Conservation (phyloP, 805 yeast species). For the Kodamaea neixiangensis region DNA sequence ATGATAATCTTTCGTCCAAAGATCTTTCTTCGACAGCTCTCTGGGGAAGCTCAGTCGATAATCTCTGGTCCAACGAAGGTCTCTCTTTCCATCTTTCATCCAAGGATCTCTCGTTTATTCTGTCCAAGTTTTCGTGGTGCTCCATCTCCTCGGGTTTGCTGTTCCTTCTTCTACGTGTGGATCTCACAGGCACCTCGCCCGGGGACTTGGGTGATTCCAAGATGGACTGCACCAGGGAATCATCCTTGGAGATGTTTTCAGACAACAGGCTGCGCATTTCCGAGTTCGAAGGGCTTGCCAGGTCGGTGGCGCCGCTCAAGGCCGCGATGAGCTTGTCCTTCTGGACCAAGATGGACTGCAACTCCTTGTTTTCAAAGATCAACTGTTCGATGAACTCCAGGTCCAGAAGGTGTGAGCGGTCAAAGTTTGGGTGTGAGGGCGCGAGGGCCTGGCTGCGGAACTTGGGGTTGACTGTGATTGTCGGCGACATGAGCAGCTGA, state of each 20-base stretch:
- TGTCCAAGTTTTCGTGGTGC: background rate
- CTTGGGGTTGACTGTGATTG: background rate
- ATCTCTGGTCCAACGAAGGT: no score
- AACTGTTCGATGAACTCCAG: conserved; percentile 37
- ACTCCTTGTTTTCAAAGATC: conserved; percentile 37
- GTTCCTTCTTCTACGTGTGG: conserved; percentile 20
- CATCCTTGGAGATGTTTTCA: background rate
- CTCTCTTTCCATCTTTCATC: no score
- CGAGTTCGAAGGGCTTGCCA: background rate
- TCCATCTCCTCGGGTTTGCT: background rate
- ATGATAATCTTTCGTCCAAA: background rate
- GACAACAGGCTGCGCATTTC: background rate
- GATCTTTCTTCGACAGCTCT: background rate
- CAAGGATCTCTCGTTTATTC: background rate
- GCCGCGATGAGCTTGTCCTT: conserved; percentile 10
- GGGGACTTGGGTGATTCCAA: background rate
- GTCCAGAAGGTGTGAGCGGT: conserved; percentile 30
- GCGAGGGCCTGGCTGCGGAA: conserved; percentile 12
- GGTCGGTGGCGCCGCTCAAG: background rate
- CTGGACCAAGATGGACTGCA: conserved; percentile 21
- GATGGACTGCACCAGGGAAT: background rate
- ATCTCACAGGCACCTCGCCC: conserved; percentile 23
- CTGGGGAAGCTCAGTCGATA: background rate
- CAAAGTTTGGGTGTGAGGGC: conserved; percentile 41
- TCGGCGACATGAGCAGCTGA: background rate